Evolutionary conservation across 2,329 filamentous ascomycete species (phyloP), one percentile per base, ranked within the genome.

Genomic region (Neonectria magnoliae): DNA sequence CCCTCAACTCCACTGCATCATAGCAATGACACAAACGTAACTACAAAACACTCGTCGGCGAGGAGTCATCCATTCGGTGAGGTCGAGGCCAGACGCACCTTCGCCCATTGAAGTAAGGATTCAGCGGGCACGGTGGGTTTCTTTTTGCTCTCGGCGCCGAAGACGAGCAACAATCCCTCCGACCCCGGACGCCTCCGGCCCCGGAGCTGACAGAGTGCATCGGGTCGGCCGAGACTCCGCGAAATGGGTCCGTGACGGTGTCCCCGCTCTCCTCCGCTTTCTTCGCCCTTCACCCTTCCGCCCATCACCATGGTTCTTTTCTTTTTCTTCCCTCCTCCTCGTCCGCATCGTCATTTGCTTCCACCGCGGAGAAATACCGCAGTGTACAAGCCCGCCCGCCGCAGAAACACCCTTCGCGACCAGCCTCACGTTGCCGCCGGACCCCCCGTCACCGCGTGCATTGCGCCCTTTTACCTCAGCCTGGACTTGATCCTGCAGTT

Each of bases 151-250:
- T 31, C 47, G 25, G 47, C 16, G 47, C 47, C 47, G 47, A 18
- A 33, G 3, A 31, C 18, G 27, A 25, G 44, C 18, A 47, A 25
- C 5, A 20, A 5, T 4, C 16, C 5, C 16, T 45, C 47, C 47
- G 47, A 45, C 10, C 41, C 13, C 41, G n/a, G 29, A 9, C n/a
- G 18, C 55, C 7, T 18, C 44, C 18, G 27, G 33, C 11, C 29
- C 44, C 41, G 42, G 31, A 27, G 29, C 29, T 33, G 31, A 48
- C 42, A 48, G 18, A 50, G 25, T 16, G 45, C n/a, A 29, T 48
- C 54, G 54, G 54, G 27, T 48, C 54, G 54, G 42, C 29, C 54
- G 42, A 48, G 33, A 36, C 29, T 3, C 55, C 44, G 27, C 11
- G 33, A 22, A 11, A 33, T 11, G 31, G 31, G 10, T 33, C 31